These are phyloP conservation scores for Aspergillus luchuensis DNA, from an alignment of 2,329 filamentous ascomycete species.

Conservation along the genomic window DNA sequence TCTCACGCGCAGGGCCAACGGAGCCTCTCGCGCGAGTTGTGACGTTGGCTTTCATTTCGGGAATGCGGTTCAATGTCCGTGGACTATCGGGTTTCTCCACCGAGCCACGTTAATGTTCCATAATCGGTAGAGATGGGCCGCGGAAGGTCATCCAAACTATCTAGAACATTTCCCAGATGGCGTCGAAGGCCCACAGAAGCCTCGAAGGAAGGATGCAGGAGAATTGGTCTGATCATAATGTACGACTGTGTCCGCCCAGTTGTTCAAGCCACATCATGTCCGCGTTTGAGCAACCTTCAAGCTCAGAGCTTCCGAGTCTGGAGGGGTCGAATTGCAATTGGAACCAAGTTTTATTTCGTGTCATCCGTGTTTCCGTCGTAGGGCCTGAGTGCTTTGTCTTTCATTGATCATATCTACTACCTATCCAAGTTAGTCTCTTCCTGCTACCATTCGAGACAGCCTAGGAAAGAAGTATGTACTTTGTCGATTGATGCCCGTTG, in stretches of 20 bases:
- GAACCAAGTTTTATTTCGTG: constrained; percentile 10
- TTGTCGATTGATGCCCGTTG: constrained; percentile 10
- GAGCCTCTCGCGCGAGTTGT: constrained; percentile 15
- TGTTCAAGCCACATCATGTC: background rate
- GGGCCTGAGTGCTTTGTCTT: constrained; percentile 18
- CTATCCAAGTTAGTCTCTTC: constrained; percentile 9
- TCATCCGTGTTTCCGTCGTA: constrained; percentile 18
- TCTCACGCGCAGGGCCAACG: constrained; percentile 15
- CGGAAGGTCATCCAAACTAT: constrained; percentile 9
- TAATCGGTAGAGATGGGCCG: constrained; percentile 15
- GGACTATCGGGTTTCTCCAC: constrained; percentile 26
- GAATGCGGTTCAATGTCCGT: constrained; percentile 25
- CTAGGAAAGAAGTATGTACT: constrained; percentile 6
- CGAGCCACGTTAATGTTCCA: constrained; percentile 21
- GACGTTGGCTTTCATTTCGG: constrained; percentile 27
- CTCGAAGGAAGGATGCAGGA: constrained; percentile 16
- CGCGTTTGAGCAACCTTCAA: background rate
- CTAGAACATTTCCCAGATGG: constrained; percentile 18
- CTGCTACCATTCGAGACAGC: background rate
- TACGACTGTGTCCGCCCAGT: constrained; percentile 10
- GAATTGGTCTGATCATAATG: constrained; percentile 17
- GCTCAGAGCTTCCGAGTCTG: constrained; percentile 6
- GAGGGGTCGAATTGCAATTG: constrained; percentile 20
- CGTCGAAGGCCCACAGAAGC: constrained; percentile 25
- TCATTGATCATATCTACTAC: constrained; percentile 16